Evolutionary conservation across 2,329 filamentous ascomycete genomes (phyloP), one percentile per base, ranked within the genome.

Genomic region (Orbilia quercus): DNA sequence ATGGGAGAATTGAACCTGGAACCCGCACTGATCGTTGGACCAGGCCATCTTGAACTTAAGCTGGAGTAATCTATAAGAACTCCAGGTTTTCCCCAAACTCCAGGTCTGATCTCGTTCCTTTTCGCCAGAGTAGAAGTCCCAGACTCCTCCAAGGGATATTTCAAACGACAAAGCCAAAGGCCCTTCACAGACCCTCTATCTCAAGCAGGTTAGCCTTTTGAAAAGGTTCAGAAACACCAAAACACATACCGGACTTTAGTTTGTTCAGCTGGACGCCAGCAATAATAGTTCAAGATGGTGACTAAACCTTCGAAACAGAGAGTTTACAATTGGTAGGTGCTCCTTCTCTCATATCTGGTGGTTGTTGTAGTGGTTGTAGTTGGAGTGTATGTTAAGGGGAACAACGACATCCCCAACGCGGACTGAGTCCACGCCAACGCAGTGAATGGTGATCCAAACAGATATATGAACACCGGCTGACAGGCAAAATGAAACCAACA

Each of bases 251-350:
- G 38, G 28, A 51, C 31, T 65, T 42, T 64, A 25, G 31, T 47
- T 18, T 53, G 12, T 31, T 28, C 14, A 63, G 59, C 53, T 72
- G 59, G 44, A 45, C 18, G 28, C 40, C 58, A 59, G 60, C 36
- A 47, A 38, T 9, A 23, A 28, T 2, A 28, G 11, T 54, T 34
- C 70, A 53, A 58, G 78, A 80, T 78, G 48, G 82, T 82, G 81
- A 74, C 78, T 51, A 78, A 59, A 74, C 79, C 79, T 63, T 81
- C 79, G 75, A 80, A 79, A 74, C 54, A 60, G 22, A 79, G 80
- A 76, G 78, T 80, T 65, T 84, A 84, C 79, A 84, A 85, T 78
- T 84, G 82, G 82, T 83, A 77, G 71, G 78, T 51, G 14, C 20
- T 6, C 11, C 14, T 18, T 23, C 40, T 9, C 42, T 7, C 31